A percentile compares a stretch with the other conserved stretches of the same genome.
Conservation (phyloP, 1,284 basidiomycete species). For the Pseudomicrostroma phylloplanum region DNA sequence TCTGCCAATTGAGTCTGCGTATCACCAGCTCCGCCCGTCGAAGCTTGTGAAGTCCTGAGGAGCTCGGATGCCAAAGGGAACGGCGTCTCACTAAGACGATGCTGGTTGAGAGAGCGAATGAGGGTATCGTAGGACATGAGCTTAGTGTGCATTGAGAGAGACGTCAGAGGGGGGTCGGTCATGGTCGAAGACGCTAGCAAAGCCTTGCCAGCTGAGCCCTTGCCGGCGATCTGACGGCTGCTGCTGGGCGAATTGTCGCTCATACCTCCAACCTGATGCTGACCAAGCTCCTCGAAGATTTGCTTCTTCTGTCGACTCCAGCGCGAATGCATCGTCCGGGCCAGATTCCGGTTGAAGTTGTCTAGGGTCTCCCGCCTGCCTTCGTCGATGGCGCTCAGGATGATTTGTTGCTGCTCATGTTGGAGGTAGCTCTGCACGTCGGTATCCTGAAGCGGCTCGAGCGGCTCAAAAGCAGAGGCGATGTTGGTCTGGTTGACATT, state of each 20-base stretch:
- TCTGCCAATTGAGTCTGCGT: constrained; percentile 51
- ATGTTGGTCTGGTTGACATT: constrained; percentile 77
- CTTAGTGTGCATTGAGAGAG: constrained; percentile 31
- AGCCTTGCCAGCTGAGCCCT: constrained; percentile 1
- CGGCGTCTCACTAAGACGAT: constrained; percentile 29
- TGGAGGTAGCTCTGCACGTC: constrained; percentile 81
- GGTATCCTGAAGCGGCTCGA: constrained; percentile 81
- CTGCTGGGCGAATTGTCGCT: background rate
- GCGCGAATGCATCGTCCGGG: constrained; percentile 68
- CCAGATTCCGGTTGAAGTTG: constrained; percentile 73
- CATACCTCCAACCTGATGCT: constrained; percentile 29
- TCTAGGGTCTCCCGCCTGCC: constrained; percentile 75
- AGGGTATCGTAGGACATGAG: constrained; percentile 46
- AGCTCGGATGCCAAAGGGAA: constrained; percentile 14
- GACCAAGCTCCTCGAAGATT: constrained; percentile 80
- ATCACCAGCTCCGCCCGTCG: background rate
- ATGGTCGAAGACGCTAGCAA: background rate
- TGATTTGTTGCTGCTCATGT: constrained; percentile 85
- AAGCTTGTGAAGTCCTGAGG: constrained; percentile 19
- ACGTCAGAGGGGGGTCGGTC: background rate
- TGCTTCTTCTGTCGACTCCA: constrained; percentile 85
- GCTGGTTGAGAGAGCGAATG: constrained; percentile 37
- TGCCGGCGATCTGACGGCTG: background rate
- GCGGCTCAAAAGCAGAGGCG: constrained; percentile 74
- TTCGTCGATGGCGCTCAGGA: constrained; percentile 88